A percentile compares a stretch with the other conserved stretches of the same genome.
These are phyloP conservation scores for Xenosphaeropsis pyriputrescens DNA, from an alignment of 2,329 filamentous ascomycete species.

Conservation along the genomic window DNA sequence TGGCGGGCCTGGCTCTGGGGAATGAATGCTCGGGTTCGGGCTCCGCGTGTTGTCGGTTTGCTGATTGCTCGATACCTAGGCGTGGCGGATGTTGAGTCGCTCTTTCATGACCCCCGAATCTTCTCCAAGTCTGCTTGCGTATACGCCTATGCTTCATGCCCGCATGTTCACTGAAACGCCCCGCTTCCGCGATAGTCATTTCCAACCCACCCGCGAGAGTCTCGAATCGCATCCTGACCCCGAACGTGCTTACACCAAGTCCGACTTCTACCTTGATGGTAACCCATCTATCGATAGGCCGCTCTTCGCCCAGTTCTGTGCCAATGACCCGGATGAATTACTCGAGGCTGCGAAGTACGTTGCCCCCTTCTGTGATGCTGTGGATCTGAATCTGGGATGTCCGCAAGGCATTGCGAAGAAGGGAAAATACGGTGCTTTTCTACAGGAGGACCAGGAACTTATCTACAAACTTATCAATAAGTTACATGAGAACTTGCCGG, in stretches of 20 bases:
- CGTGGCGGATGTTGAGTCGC: constrained; percentile 91
- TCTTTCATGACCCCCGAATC: constrained; percentile 66
- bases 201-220: constrained; percentile 44
- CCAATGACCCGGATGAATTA: constrained; percentile 69
- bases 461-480: constrained; percentile 72
- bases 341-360: constrained; percentile 67
- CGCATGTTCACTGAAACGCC: constrained; percentile 67
- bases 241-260: no score
- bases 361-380: constrained; percentile 80
- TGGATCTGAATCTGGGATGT: constrained; percentile 91
- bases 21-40: no score
- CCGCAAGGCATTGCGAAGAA: constrained; percentile 88
- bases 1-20: no score
- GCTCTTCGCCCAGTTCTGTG: constrained; percentile 93
- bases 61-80: constrained; percentile 35
- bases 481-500: constrained; percentile 61
- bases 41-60: no score
- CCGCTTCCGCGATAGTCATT: constrained; percentile 66
- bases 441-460: constrained; percentile 83
- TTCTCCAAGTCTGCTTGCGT: constrained; percentile 58
- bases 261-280: constrained; percentile 59
- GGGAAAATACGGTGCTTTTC: constrained; percentile 83
- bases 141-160: constrained; percentile 94
- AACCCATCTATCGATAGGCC: constrained; percentile 75
- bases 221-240: constrained; percentile 16